Evolutionary conservation across 345 rosid species (phyloP).

Genomic region (Eucalyptus pumila): DNA sequence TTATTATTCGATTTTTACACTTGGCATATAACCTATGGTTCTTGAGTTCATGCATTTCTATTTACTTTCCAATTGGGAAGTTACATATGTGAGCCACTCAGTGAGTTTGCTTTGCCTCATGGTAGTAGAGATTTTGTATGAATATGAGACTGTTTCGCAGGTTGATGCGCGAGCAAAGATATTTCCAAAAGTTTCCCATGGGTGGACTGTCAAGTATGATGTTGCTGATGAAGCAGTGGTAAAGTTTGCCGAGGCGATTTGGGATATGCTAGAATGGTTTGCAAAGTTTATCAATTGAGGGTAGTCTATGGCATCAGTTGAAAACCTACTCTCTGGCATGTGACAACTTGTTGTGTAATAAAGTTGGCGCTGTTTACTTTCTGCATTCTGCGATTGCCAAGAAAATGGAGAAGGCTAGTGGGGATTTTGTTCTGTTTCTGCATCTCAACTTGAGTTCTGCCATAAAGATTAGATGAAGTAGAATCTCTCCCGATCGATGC

Average conservation of each 20-base stretch:
- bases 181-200: slow-evolving; percentile 55
- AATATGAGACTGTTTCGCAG: slow-evolving; percentile 17
- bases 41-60: neutral
- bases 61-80: neutral
- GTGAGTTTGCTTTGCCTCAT: neutral
- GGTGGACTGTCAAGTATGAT: slow-evolving; percentile 66
- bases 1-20: neutral
- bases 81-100: neutral
- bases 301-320: neutral
- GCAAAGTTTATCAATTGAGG: slow-evolving; percentile 33
- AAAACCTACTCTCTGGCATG: neutral
- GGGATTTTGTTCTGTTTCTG: neutral
- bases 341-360: neutral
- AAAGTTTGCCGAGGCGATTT: slow-evolving; percentile 56
- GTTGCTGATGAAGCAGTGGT: slow-evolving; percentile 29
- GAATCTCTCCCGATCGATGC: neutral
- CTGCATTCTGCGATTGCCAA: neutral
- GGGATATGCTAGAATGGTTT: slow-evolving; percentile 50
- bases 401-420: neutral
- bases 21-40: neutral
- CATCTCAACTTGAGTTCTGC: neutral
- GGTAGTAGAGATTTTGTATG: slow-evolving; percentile 13
- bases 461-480: neutral
- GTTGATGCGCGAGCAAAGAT: slow-evolving; percentile 52
- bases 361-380: neutral